Evolutionary conservation across 208 protist genomes (phyloP).

Genomic region (Acanthamoeba castellanii): DNA sequence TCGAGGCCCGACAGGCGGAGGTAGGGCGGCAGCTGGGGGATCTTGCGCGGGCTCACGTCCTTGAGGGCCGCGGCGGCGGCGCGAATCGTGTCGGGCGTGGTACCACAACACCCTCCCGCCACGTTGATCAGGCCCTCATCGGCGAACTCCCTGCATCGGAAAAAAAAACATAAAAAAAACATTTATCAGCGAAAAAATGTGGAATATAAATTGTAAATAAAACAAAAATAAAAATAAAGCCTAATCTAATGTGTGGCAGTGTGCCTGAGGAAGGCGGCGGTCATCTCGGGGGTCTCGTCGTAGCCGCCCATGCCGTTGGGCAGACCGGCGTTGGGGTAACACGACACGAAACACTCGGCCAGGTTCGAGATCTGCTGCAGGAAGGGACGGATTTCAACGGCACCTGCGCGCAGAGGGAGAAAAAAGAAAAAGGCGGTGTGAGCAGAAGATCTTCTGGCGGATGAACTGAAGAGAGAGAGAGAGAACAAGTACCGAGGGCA

Average conservation of each 20-base stretch:
- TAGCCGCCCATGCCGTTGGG: constrained; percentile 93
- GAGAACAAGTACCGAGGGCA: not conserved
- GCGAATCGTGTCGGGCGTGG: constrained; percentile 91
- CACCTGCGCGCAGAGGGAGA: not conserved
- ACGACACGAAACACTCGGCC: constrained; percentile 83
- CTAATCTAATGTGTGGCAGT: no score
- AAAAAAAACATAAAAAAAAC: no score
- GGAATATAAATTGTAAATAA: no score
- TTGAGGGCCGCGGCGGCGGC: constrained; percentile 85
- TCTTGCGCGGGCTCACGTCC: constrained; percentile 66
- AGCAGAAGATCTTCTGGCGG: no score
- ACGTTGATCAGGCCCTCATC: constrained; percentile 89
- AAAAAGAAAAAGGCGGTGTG: no score
- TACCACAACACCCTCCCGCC: constrained; percentile 93
- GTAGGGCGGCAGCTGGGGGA: constrained; percentile 7
- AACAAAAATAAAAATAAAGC: no score
- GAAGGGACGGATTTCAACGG: constrained; percentile 90
- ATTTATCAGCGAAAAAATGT: no score
- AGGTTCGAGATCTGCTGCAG: constrained; percentile 80
- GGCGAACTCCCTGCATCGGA: constrained; percentile 82
- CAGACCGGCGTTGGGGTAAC: constrained; percentile 93
- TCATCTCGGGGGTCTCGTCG: constrained; percentile 90
- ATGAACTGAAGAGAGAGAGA: no score
- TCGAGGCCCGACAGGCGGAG: constrained; percentile 93
- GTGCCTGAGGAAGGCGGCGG: constrained; percentile 75